Conservation (phyloP, 306 rosid species). For the Trifolium pratense region DNA sequence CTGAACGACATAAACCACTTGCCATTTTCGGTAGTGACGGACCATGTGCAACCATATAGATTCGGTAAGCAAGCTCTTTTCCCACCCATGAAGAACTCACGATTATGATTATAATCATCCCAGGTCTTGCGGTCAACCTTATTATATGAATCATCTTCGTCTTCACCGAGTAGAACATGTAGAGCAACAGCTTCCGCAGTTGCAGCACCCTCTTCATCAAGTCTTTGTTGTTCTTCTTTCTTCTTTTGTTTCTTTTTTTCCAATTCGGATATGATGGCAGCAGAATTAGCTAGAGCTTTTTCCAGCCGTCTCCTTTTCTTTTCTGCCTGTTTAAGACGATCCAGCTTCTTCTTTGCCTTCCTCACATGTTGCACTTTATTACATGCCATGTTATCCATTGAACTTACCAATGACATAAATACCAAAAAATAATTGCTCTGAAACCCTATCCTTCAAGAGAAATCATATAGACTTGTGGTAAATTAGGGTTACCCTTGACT, state of each 20-base stretch:
- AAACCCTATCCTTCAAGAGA: slow-evolving; percentile 54
- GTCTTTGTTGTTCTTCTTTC: slow-evolving; percentile 96
- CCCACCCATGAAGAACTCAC: slow-evolving; percentile 64
- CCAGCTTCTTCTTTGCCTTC: slow-evolving; percentile 89
- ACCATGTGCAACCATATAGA: too few species aligned
- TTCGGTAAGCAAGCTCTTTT: too few species aligned
- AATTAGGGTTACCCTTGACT: too few species aligned
- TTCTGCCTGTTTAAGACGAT: slow-evolving; percentile 98
- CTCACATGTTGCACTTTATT: slow-evolving; percentile 88
- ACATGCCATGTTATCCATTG: slow-evolving; percentile 77
- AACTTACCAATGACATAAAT: slow-evolving; percentile 49
- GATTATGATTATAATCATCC: slow-evolving; percentile 58
- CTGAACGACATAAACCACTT: slow-evolving; percentile 60
- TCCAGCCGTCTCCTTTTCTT: slow-evolving; percentile 97
- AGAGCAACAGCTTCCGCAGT: slow-evolving; percentile 97
- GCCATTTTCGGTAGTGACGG: slow-evolving; percentile 58
- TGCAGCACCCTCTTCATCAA: slow-evolving; percentile 99
- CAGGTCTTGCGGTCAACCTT: slow-evolving; percentile 63
- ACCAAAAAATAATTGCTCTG: slow-evolving; percentile 41
- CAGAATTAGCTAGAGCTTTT: slow-evolving; percentile 97
- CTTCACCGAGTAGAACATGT: slow-evolving; percentile 86
- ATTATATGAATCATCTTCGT: slow-evolving; percentile 68
- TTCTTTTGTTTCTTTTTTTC: slow-evolving; percentile 93
- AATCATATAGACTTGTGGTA: slow-evolving; percentile 48
- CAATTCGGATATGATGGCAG: slow-evolving; percentile 96